Percentiles rank a stretch among this genome's conserved stretches.
phyloP scores from a whole-genome alignment of 768 basidiomycete species.

The Suillus plorans region DNA sequence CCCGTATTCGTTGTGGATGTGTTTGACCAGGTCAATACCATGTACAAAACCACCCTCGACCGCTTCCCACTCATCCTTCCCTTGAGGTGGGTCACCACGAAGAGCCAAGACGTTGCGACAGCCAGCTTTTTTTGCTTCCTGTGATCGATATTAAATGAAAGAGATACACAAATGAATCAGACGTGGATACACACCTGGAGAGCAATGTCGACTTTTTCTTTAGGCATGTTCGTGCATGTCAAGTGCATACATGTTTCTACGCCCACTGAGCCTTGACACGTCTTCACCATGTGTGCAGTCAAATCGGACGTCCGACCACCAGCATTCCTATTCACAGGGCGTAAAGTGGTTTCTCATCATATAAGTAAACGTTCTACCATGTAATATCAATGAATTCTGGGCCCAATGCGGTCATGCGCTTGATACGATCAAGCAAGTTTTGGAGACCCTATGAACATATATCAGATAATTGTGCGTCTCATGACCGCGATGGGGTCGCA shows the following conservation, averaged over 20 bases:
- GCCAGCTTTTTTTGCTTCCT: conserved; percentile 89
- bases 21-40: conserved; percentile 87
- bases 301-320: conserved; percentile 94
- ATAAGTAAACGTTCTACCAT: conserved; percentile 50
- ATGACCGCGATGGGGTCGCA: conserved; percentile 29
- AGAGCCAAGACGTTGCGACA: conserved; percentile 93
- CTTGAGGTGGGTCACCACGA: conserved; percentile 88
- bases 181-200: conserved; percentile 58
- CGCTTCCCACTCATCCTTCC: conserved; percentile 89
- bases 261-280: conserved; percentile 89
- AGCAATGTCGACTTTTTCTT: conserved; percentile 90
- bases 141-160: conserved; percentile 7
- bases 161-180: conserved; percentile 7
- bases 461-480: not conserved
- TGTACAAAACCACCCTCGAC: conserved; percentile 89
- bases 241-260: conserved; percentile 98
- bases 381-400: conserved; percentile 99
- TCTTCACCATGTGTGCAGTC: conserved; percentile 91
- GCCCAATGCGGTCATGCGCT: conserved; percentile 92
- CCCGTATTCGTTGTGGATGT: conserved; percentile 79
- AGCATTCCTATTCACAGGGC: conserved; percentile 70
- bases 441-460: conserved; percentile 46
- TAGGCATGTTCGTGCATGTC: conserved; percentile 99
- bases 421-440: conserved; percentile 97
- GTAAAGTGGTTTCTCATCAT: conserved; percentile 5